A percentile compares a stretch with the other conserved stretches of the same genome.
Evolutionary conservation across 169 alveolate species (phyloP).

Genomic region (Theileria parva): DNA sequence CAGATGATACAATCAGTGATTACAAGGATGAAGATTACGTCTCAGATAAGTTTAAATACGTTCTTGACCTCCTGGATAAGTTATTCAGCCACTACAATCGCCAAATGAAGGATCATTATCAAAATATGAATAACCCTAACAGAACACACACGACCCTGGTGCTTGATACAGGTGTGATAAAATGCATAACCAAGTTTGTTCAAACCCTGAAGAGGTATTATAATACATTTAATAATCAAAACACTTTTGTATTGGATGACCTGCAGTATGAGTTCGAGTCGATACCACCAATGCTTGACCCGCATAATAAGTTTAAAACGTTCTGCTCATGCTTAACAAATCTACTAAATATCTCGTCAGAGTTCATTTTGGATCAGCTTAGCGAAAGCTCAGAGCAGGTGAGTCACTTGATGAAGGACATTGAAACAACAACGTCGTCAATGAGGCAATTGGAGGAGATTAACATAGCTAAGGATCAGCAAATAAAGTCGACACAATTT

Average conservation of each 20-base stretch:
- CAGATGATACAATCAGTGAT: conserved; percentile 6
- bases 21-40: conserved; percentile 15
- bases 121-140: not conserved
- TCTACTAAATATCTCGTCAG: not conserved
- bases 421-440: not conserved
- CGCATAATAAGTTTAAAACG: not conserved
- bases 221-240: not conserved
- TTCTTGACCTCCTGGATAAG: not conserved
- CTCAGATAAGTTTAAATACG: not conserved
- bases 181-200: not conserved
- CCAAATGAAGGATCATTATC: not conserved
- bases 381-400: not conserved
- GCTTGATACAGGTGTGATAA: not conserved
- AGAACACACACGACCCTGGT: not conserved
- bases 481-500: not conserved
- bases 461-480: not conserved
- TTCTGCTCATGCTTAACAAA: not conserved
- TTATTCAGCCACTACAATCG: not conserved
- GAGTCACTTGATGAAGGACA: not conserved
- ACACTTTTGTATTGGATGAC: not conserved
- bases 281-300: not conserved
- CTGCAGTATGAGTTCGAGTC: conserved; percentile 4
- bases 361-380: conserved; percentile 1
- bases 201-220: not conserved
- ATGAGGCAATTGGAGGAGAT: not conserved